Evolutionary conservation across 768 basidiomycete genomes (phyloP).

Genomic region (Mycena maculata): DNA sequence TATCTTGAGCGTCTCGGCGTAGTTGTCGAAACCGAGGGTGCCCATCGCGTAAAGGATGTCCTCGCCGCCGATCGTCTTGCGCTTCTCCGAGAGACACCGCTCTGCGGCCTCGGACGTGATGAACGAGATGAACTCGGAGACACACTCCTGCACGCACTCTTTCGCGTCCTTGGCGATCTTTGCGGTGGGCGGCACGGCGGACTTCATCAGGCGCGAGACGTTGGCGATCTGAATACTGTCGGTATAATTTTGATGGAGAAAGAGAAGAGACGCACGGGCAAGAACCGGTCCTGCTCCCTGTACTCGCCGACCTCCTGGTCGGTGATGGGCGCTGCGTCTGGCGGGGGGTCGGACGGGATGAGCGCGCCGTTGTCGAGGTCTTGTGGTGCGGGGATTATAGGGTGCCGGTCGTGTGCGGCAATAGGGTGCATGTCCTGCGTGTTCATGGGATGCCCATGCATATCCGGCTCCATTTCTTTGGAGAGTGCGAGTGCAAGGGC

Average conservation of each 20-base stretch:
- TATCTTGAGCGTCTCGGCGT: conserved; percentile 92
- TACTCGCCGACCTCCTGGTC: conserved; percentile 96
- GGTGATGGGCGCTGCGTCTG: conserved; percentile 51
- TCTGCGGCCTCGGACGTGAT: conserved; percentile 98
- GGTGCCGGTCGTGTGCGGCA: conserved; percentile 18
- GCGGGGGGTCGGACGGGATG: conserved; percentile 4
- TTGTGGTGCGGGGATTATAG: conserved; percentile 22
- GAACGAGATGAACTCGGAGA: conserved; percentile 98
- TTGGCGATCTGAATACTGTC: conserved; percentile 91
- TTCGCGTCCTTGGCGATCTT: conserved; percentile 99
- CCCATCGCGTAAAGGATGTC: conserved; percentile 97
- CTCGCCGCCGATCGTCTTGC: conserved; percentile 98
- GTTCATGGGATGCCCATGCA: too few species aligned
- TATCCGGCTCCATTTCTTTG: too few species aligned
- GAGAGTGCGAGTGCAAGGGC: too few species aligned
- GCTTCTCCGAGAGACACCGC: conserved; percentile 93
- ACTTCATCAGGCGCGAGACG: conserved; percentile 96
- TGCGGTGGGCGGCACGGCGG: conserved; percentile 86
- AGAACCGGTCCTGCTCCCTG: conserved; percentile 93
- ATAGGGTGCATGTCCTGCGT: too few species aligned
- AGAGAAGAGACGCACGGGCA: conserved; percentile 70
- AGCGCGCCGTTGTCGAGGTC: background rate
- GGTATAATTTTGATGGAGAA: background rate
- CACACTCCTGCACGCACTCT: conserved; percentile 98
- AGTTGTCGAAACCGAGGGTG: conserved; percentile 93